Evolutionary conservation across 73 alveolate species (phyloP), one percentile per base, ranked within the genome.

Genomic region (Symbiodinium pilosum): DNA sequence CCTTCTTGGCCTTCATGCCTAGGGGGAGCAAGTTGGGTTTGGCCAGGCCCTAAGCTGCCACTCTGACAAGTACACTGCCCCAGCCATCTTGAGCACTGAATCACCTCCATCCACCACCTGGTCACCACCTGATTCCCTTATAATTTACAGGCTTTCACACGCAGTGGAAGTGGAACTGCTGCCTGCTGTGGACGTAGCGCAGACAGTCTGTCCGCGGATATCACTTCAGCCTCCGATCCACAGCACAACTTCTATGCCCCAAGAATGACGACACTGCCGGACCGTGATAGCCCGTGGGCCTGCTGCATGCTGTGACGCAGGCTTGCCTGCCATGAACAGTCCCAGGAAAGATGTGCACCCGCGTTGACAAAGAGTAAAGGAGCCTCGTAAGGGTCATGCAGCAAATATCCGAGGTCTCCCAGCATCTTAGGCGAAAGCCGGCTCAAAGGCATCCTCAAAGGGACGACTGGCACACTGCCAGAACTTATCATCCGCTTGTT

Each of bases 401-500:
- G 59, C 92, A 92, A 30, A 83, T 92, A 92, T 47, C 59, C 52
- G 73, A 92, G 91, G 41, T 92, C 91, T 16, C 98, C 98, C 98
- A 92, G n/a, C 39, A 34, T 7, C 5, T 43, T 24, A 5, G 98
- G 98, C 54, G n/a, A 38, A 52, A 92, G 84, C 32, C 59, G 51
- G 91, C 98, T 92, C 40, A 64, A 71, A 34, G 98, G 77, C 98
- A 92, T 92, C 91, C 98, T 91, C 42, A 26, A n/a, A n/a, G n/a
- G n/a, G n/a, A 12, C 85, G 16, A 12, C 44, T 73, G 9, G 14
- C 41, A 26, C 84, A 87, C 0, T 34, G 41, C 69, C 68, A 30
- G 52, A 20, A 43, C 18, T 7, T n/a, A n/a, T 30, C 69, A 43
- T 12, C 30, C 18, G 32, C 40, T 38, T 0, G 89, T 41, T 39